These are phyloP conservation scores for Sporopachydermia cereana DNA, from an alignment of 1,139 yeast genomes.

Conservation along the genomic window DNA sequence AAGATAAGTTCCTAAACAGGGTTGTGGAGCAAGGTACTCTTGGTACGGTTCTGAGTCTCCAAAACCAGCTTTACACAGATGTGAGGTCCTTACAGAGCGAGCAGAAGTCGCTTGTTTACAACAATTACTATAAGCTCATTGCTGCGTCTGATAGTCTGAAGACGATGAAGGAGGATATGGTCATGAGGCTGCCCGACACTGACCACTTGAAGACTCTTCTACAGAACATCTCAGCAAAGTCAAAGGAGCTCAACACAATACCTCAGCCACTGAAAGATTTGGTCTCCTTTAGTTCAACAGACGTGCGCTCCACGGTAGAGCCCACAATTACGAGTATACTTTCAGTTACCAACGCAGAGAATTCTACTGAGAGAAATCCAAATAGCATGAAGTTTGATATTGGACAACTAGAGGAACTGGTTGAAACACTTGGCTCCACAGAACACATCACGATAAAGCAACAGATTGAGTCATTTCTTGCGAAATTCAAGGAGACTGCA, in stretches of 20 bases:
- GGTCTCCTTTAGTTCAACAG: not conserved
- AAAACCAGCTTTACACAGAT: slow-evolving; percentile 21
- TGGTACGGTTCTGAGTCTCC: slow-evolving; percentile 20
- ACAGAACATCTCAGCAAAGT: not conserved
- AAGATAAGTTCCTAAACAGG: slow-evolving; percentile 17
- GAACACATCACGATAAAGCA: not conserved
- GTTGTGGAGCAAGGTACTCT: slow-evolving; percentile 18
- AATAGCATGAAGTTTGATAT: not conserved
- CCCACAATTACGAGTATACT: not conserved
- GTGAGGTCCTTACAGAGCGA: slow-evolving; percentile 28
- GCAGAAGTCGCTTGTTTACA: slow-evolving; percentile 32
- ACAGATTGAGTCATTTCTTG: not conserved
- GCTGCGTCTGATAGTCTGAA: slow-evolving; percentile 27
- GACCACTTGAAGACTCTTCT: not conserved
- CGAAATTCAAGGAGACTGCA: not conserved
- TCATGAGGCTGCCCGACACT: not conserved
- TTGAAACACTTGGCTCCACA: not conserved
- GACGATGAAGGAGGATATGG: slow-evolving; percentile 12
- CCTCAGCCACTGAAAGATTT: not conserved
- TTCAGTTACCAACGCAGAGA: not conserved
- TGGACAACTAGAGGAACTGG: not conserved
- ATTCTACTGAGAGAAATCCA: too few species aligned
- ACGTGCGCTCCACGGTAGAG: not conserved
- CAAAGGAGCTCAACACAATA: not conserved
- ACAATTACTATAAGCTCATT: slow-evolving; percentile 30